phyloP scores from a whole-genome alignment of 768 basidiomycete species.

The Pleurotus platypus region DNA sequence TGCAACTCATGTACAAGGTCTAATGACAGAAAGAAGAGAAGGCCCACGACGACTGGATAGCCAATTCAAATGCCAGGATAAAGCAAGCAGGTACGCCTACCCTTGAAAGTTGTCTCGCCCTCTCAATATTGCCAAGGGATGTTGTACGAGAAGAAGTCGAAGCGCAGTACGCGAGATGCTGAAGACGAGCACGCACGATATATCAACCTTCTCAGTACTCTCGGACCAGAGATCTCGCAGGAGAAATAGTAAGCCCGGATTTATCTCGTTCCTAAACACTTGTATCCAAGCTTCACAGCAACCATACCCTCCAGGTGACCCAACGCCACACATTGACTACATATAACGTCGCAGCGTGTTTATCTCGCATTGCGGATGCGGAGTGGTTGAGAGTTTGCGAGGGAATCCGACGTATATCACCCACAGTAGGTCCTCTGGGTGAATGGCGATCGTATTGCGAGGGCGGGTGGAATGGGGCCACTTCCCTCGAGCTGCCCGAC shows the following conservation, averaged over 20 bases:
- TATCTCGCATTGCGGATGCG: conserved; percentile 72
- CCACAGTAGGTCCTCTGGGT: conserved; percentile 65
- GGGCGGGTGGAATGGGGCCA: conserved; percentile 60
- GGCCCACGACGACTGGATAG: conserved; percentile 67
- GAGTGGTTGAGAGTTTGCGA: conserved; percentile 77
- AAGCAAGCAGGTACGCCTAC: conserved; percentile 63
- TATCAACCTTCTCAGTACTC: conserved; percentile 63
- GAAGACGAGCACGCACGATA: conserved; percentile 76
- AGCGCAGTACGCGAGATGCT: conserved; percentile 65
- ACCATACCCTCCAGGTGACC: conserved; percentile 60
- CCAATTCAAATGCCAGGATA: conserved; percentile 63
- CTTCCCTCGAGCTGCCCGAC: conserved; percentile 43
- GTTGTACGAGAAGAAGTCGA: conserved; percentile 75
- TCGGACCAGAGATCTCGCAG: conserved; percentile 78
- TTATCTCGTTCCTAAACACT: neutral
- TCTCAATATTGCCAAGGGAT: conserved; percentile 43
- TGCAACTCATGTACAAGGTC: neutral
- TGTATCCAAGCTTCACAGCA: conserved; percentile 33
- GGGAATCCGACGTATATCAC: conserved; percentile 62
- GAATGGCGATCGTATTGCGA: conserved; percentile 76
- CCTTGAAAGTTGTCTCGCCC: neutral
- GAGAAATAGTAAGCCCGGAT: conserved; percentile 66
- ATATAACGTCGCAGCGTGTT: conserved; percentile 57
- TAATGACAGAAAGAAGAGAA: conserved; percentile 73
- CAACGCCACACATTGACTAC: conserved; percentile 58